phyloP scores from a whole-genome alignment of 768 basidiomycete species.

The Ramaria sp. region DNA sequence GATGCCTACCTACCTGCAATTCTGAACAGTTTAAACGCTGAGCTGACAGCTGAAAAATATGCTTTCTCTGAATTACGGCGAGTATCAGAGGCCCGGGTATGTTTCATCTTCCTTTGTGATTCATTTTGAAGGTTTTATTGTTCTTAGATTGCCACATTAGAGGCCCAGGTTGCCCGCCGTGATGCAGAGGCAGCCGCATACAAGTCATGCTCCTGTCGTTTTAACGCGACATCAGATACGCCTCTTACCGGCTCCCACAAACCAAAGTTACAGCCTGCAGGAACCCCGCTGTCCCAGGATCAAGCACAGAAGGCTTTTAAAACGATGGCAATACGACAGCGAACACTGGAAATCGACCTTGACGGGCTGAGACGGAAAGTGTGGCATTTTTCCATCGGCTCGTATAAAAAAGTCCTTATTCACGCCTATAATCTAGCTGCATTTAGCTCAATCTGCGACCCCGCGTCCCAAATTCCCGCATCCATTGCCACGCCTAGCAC shows the following conservation, averaged over 20 bases:
- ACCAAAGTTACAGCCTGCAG: not conserved
- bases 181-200: not conserved
- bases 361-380: not conserved
- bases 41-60: not conserved
- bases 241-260: not conserved
- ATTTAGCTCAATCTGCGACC: not conserved
- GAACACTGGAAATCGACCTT: not conserved
- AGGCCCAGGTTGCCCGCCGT: constrained; percentile 3
- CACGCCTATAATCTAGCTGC: too few relatives aligned
- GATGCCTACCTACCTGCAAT: not conserved
- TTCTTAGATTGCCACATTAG: constrained; percentile 2
- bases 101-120: not conserved
- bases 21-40: not conserved
- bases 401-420: not conserved
- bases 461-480: too few relatives aligned
- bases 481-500: too few relatives aligned
- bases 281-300: not conserved
- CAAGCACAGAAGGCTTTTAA: not conserved
- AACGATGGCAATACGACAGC: not conserved
- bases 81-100: not conserved
- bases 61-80: not conserved
- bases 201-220: not conserved
- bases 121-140: not conserved
- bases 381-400: not conserved
- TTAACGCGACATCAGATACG: not conserved